Conservation (phyloP, 2,329 filamentous ascomycete species). For the Dactylellina cionopaga region DNA sequence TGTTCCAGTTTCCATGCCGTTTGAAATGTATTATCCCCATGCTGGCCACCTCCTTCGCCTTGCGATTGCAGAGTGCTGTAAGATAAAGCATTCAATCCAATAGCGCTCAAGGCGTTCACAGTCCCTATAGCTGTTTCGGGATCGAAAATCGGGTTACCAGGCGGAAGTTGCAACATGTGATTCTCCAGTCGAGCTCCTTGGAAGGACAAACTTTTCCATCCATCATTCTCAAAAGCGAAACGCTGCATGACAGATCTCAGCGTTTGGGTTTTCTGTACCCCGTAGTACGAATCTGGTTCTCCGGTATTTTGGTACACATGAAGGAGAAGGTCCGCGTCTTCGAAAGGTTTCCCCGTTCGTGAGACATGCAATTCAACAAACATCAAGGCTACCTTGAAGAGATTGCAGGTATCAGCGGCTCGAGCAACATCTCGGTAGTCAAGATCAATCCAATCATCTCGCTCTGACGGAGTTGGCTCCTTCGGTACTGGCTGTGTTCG, state of each 20-base stretch:
- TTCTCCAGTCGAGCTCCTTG: constrained; percentile 91
- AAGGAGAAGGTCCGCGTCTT: constrained; percentile 76
- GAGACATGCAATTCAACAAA: constrained; percentile 78
- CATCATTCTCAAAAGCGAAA: constrained; percentile 88
- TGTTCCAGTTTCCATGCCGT: constrained; percentile 85
- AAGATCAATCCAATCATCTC: constrained; percentile 84
- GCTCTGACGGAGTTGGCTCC: constrained; percentile 81
- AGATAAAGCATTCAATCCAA: constrained; percentile 87
- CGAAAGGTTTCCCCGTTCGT: constrained; percentile 56
- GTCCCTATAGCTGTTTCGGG: constrained; percentile 70
- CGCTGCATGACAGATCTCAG: constrained; percentile 80
- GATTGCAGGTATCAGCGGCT: constrained; percentile 79
- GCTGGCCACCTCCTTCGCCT: constrained; percentile 66
- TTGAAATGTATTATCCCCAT: constrained; percentile 76
- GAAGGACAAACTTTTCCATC: constrained; percentile 86
- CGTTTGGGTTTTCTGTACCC: constrained; percentile 80
- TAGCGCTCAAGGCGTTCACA: constrained; percentile 78
- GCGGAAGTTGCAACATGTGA: constrained; percentile 70
- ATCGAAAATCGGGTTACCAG: constrained; percentile 47
- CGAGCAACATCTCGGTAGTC: constrained; percentile 76
- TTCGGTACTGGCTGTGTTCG: constrained; percentile 78
- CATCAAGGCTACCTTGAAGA: constrained; percentile 86
- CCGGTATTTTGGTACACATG: constrained; percentile 90
- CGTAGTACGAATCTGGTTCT: constrained; percentile 96
- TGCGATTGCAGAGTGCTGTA: constrained; percentile 79